These are phyloP conservation scores for Chytriomyces sp. DNA, from an alignment of 192 early-diverging fungal species.

Conservation along the genomic window DNA sequence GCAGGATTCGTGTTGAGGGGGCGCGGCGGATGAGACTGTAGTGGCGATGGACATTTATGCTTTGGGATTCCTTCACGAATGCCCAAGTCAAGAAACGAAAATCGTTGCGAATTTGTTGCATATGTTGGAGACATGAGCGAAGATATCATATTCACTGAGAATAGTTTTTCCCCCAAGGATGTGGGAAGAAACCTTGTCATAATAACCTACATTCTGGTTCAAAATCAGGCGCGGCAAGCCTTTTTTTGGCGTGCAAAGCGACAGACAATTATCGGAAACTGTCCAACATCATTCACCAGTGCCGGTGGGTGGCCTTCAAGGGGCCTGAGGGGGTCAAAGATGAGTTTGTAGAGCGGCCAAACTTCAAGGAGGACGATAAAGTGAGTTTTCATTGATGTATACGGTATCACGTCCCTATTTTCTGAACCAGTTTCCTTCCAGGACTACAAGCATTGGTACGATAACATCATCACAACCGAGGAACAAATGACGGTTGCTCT, in stretches of 20 bases:
- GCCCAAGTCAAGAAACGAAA: too few relatives aligned
- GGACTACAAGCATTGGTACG: conserved; percentile 22
- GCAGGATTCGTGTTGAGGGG: too few relatives aligned
- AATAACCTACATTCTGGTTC: neutral
- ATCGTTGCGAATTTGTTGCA: neutral
- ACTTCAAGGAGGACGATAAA: conserved; percentile 18
- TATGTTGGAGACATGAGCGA: neutral
- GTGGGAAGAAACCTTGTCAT: neutral
- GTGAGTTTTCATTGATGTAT: neutral
- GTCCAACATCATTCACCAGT: conserved; percentile 17
- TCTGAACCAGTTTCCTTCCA: neutral
- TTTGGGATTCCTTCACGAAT: neutral
- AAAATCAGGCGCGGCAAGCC: conserved; percentile 10
- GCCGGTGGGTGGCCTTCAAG: conserved; percentile 20
- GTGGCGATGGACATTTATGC: too few relatives aligned
- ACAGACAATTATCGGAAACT: conserved; percentile 24
- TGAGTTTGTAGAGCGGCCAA: conserved; percentile 15
- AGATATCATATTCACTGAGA: neutral
- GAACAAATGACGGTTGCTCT: conserved; percentile 14
- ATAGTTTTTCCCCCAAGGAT: neutral
- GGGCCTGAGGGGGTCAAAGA: conserved; percentile 6
- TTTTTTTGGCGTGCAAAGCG: conserved; percentile 20
- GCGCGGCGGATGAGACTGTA: too few relatives aligned
- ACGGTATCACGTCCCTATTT: neutral
- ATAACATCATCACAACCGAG: conserved; percentile 21